Percentiles rank a stretch among this genome's conserved stretches.
phyloP scores from a whole-genome alignment of 208 protist genomes.

The Acanthamoeba lugdunensis region DNA sequence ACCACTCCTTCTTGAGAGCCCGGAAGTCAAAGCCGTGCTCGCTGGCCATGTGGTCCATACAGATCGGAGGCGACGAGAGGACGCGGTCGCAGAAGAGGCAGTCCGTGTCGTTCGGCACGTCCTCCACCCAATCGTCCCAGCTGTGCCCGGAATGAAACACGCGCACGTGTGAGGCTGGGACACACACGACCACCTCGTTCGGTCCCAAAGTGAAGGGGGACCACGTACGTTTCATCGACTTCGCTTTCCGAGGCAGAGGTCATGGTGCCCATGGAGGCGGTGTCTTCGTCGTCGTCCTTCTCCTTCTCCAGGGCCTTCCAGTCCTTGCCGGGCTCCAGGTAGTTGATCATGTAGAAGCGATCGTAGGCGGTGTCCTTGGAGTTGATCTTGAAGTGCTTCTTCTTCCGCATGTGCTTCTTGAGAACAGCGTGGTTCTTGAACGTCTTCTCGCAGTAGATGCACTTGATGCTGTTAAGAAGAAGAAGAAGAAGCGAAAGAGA shows the following conservation, averaged over 20 bases:
- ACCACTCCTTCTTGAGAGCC: constrained; percentile 50
- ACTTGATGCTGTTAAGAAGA: constrained; percentile 56
- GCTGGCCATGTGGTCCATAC: constrained; percentile 61
- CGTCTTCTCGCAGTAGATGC: constrained; percentile 75
- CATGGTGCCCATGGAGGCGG: constrained; percentile 28
- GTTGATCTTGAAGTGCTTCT: constrained; percentile 79
- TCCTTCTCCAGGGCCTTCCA: constrained; percentile 65
- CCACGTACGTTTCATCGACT: constrained; percentile 25
- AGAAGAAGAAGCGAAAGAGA: background rate
- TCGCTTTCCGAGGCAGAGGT: constrained; percentile 59
- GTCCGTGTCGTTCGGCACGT: constrained; percentile 56
- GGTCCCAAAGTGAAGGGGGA: too few species aligned
- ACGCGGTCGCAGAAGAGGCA: constrained; percentile 75
- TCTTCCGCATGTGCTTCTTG: constrained; percentile 79
- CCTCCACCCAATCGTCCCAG: constrained; percentile 77
- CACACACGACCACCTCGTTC: too few species aligned
- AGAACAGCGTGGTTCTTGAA: constrained; percentile 75
- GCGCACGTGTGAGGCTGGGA: too few species aligned
- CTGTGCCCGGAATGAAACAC: background rate
- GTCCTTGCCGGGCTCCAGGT: constrained; percentile 68
- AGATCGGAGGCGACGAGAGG: background rate
- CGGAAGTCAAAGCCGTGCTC: constrained; percentile 76
- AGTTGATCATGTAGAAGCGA: constrained; percentile 79
- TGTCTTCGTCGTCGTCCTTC: constrained; percentile 37
- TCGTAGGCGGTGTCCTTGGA: constrained; percentile 76